These are phyloP conservation scores for Ganoderma sinense DNA, from an alignment of 1,284 basidiomycete species.

Conservation along the genomic window DNA sequence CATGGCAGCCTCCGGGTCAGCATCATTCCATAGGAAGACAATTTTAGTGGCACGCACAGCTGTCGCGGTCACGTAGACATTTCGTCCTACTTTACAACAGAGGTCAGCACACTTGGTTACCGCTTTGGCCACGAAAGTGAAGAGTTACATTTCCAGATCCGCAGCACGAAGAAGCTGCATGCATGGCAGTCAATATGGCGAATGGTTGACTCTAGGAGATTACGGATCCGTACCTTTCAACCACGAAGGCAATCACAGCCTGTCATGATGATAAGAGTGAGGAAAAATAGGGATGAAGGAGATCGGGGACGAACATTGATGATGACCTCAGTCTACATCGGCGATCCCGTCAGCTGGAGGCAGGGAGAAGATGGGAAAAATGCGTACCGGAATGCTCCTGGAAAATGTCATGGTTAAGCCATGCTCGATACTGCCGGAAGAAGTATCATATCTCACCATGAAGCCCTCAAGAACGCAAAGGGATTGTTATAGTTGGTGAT, in stretches of 20 bases:
- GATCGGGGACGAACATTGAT: neutral
- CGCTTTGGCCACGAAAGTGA: neutral
- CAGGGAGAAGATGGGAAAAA: neutral
- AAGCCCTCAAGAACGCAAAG: neutral
- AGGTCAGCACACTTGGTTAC: neutral
- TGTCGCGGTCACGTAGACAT: neutral
- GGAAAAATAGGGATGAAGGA: neutral
- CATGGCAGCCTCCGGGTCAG: neutral
- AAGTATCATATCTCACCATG: neutral
- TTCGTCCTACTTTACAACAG: neutral
- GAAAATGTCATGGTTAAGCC: neutral
- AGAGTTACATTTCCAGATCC: neutral
- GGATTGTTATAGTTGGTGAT: neutral
- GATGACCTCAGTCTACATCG: neutral
- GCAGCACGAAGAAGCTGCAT: neutral
- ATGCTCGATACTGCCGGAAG: neutral
- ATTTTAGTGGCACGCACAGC: neutral
- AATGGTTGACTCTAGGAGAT: neutral
- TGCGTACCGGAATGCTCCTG: neutral
- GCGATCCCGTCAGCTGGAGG: neutral
- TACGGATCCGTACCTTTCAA: neutral
- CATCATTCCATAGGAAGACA: neutral
- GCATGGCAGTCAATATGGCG: neutral
- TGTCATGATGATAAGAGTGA: neutral
- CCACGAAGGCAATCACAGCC: neutral